Percentiles rank a stretch among this genome's conserved stretches.
Conservation (phyloP, 306 rosid genomes). For the Crotalaria pallida region DNA sequence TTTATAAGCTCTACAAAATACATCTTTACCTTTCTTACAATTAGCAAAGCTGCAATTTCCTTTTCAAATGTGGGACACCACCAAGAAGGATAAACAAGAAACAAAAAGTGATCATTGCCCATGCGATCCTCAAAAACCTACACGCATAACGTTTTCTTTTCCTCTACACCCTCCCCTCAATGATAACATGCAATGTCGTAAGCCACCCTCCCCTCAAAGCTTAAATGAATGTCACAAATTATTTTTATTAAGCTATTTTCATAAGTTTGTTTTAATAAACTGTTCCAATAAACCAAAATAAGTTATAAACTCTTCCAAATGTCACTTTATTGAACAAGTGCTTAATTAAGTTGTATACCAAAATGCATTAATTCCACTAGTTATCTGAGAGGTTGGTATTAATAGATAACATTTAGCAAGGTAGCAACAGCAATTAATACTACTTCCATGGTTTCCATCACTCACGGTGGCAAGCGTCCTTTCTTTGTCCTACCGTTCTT, state of each 20-base stretch:
- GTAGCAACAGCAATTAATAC: not conserved
- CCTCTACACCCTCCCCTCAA: not conserved
- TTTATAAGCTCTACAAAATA: not conserved
- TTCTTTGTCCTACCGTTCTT: not conserved
- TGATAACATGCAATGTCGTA: not conserved
- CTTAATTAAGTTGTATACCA: too few species aligned
- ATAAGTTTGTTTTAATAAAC: too few species aligned
- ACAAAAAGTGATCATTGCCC: not conserved
- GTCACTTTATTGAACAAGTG: too few species aligned
- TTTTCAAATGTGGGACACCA: not conserved
- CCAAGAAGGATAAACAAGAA: not conserved
- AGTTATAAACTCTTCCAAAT: too few species aligned
- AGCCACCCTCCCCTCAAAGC: too few species aligned
- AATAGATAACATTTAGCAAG: not conserved
- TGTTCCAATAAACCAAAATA: too few species aligned
- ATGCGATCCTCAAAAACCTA: not conserved
- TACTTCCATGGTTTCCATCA: not conserved
- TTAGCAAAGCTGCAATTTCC: not conserved
- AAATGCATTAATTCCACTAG: too few species aligned
- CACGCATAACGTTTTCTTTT: not conserved
- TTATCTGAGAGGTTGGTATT: not conserved
- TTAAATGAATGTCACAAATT: too few species aligned
- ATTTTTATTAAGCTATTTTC: too few species aligned
- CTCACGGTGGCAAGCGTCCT: not conserved
- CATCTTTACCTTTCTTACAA: not conserved